A percentile compares a stretch with the other conserved stretches of the same genome.
Evolutionary conservation across 768 basidiomycete genomes (phyloP).

Genomic region (Chlorophyllum brunneum): DNA sequence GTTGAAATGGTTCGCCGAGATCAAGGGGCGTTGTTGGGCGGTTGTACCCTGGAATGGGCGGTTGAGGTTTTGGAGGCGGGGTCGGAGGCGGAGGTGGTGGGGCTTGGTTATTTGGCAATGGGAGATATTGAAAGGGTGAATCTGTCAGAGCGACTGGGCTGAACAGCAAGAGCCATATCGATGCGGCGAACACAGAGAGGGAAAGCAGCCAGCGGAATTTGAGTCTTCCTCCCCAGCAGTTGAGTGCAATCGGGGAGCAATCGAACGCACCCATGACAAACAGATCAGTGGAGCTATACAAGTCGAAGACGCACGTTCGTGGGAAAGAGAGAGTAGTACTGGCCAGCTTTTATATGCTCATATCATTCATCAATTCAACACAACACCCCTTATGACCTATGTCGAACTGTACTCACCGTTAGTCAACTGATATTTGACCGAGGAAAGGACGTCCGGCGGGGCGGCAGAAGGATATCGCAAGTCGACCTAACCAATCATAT

Average conservation of each 20-base stretch:
- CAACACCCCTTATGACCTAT: no score
- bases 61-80: no score
- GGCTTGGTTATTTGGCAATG: background rate
- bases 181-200: background rate
- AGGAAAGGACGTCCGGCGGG: no score
- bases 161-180: background rate
- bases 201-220: background rate
- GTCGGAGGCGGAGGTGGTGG: background rate
- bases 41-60: background rate
- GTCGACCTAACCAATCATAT: no score
- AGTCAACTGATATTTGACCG: no score
- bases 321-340: no score
- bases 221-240: constrained; percentile 2
- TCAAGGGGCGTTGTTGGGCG: background rate
- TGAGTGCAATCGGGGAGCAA: background rate
- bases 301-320: no score
- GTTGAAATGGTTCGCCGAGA: background rate
- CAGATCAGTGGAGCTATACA: no score
- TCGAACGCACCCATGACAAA: background rate
- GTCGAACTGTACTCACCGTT: no score
- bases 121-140: background rate
- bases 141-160: background rate
- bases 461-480: no score
- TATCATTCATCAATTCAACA: no score
- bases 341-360: no score